phyloP scores from a whole-genome alignment of 176 grass and related monocot genomes.

The Oryza longistaminata region DNA sequence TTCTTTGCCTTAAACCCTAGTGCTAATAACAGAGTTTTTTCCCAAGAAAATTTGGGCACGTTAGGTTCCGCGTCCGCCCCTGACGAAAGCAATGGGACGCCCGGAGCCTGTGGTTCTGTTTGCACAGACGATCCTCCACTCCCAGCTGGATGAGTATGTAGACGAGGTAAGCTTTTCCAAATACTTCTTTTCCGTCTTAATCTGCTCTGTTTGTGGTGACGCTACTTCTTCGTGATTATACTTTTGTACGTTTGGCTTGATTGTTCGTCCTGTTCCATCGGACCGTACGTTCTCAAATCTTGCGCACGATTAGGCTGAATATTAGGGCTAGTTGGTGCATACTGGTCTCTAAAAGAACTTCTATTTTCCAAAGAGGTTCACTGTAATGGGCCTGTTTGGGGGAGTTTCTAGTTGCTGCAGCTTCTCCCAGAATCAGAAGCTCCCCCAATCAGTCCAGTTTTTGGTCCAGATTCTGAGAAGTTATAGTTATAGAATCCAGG shows the following conservation, averaged over 20 bases:
- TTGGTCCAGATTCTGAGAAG: no score
- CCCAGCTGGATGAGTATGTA: constrained; percentile 93
- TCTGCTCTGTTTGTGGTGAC: background rate
- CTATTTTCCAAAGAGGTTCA: background rate
- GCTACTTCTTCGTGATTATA: background rate
- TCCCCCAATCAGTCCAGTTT: no score
- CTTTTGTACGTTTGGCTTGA: constrained; percentile 1
- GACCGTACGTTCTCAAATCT: background rate
- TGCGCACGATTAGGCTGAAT: background rate
- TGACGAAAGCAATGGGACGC: constrained; percentile 63
- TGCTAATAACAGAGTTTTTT: background rate
- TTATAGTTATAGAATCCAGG: no score
- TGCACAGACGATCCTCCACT: constrained; percentile 89
- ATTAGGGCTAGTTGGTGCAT: no score
- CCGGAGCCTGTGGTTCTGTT: constrained; percentile 91
- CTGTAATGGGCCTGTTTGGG: background rate
- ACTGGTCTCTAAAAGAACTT: no score
- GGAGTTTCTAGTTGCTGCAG: no score
- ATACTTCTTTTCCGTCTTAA: background rate
- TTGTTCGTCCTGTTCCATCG: background rate
- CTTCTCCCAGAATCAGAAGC: no score
- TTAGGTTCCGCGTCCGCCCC: background rate
- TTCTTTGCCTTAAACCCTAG: background rate
- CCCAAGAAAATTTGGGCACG: no score
- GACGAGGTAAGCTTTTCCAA: constrained; percentile 71